A percentile compares a stretch with the other conserved stretches of the same genome.
Evolutionary conservation across 202 grass and related monocot genomes (phyloP).

Genomic region (Brachypodium distachyon): DNA sequence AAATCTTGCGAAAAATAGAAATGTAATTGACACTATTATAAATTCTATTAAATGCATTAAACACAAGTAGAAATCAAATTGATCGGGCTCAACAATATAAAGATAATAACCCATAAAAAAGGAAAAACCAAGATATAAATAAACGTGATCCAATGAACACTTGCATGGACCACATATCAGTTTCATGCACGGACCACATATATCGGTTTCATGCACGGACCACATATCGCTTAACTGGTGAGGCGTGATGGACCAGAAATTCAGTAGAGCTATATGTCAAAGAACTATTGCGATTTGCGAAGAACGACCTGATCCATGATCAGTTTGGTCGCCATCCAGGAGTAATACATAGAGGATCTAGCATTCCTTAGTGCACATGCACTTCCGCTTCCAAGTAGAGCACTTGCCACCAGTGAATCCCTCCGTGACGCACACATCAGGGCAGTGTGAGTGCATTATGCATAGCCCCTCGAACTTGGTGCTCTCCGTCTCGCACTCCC

Average conservation of each 20-base stretch:
- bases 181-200: neutral
- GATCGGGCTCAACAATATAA: neutral
- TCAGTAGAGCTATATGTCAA: too few species aligned
- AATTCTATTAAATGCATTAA: too few species aligned
- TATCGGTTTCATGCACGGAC: too few species aligned
- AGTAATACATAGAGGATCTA: too few species aligned
- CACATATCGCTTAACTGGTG: too few species aligned
- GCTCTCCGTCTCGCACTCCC: conserved; percentile 40
- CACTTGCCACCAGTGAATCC: conserved; percentile 48
- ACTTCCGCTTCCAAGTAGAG: neutral
- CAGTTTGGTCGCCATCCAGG: too few species aligned
- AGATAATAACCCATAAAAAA: neutral
- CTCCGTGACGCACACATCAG: conserved; percentile 46
- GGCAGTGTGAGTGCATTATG: conserved; percentile 30
- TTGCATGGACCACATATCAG: too few species aligned
- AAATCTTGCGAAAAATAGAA: neutral
- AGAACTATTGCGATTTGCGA: too few species aligned
- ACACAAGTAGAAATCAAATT: neutral
- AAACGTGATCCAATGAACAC: neutral
- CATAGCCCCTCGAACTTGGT: conserved; percentile 40
- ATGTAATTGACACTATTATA: neutral
- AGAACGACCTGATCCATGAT: too few species aligned
- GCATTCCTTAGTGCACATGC: too few species aligned
- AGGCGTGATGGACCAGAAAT: too few species aligned
- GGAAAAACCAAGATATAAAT: neutral